phyloP scores from a whole-genome alignment of 2,329 filamentous ascomycete genomes.

The Scedosporium apiospermum region DNA sequence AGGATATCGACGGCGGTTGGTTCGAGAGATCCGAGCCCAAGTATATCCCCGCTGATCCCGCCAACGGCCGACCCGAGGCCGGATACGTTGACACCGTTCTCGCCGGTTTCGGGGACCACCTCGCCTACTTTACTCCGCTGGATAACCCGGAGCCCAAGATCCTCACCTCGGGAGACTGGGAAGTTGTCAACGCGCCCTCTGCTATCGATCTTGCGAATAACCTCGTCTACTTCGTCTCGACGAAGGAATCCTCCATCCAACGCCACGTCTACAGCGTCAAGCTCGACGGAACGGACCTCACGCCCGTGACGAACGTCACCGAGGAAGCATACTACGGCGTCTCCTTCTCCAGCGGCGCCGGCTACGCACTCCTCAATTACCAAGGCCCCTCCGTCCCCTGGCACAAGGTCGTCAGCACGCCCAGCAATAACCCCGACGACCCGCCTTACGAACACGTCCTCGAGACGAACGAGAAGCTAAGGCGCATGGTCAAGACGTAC shows the following conservation, averaged over 20 bases:
- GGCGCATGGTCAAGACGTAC: slow-evolving; percentile 59
- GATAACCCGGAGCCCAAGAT: slow-evolving; percentile 74
- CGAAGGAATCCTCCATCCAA: slow-evolving; percentile 79
- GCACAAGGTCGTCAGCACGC: slow-evolving; percentile 83
- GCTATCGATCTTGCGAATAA: slow-evolving; percentile 78
- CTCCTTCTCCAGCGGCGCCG: slow-evolving; percentile 74
- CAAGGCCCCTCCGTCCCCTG: slow-evolving; percentile 77
- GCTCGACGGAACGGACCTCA: slow-evolving; percentile 66
- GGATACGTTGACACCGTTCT: slow-evolving; percentile 92
- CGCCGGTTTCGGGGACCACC: slow-evolving; percentile 76
- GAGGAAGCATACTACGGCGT: slow-evolving; percentile 69
- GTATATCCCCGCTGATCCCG: slow-evolving; percentile 76
- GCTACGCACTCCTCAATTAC: slow-evolving; percentile 79
- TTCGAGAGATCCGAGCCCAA: slow-evolving; percentile 83
- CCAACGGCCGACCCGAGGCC: slow-evolving; percentile 66
- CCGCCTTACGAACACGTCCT: slow-evolving; percentile 57
- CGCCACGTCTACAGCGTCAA: slow-evolving; percentile 87
- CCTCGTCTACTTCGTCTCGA: slow-evolving; percentile 81
- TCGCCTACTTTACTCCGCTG: slow-evolving; percentile 86
- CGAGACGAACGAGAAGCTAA: slow-evolving; percentile 67
- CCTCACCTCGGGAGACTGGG: slow-evolving; percentile 85
- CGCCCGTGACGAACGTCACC: slow-evolving; percentile 63
- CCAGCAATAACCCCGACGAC: slow-evolving; percentile 41
- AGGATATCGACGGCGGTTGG: slow-evolving; percentile 88
- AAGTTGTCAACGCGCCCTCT: slow-evolving; percentile 77